phyloP scores from a whole-genome alignment of 1,139 yeast genomes.

The Pichiaceae sp. region DNA sequence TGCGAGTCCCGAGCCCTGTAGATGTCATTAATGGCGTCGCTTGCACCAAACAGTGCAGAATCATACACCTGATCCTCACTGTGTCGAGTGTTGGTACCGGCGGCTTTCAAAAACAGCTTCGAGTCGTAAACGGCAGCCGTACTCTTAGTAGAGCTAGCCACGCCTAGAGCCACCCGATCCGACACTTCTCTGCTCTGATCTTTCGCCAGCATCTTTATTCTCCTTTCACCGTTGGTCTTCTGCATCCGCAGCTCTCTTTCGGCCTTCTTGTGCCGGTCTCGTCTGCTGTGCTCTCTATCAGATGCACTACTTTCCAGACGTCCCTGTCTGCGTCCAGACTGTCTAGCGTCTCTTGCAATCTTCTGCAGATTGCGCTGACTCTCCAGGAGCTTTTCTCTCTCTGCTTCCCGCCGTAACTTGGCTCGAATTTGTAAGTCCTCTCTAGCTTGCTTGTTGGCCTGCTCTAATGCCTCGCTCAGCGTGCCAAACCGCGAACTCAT shows the following conservation, averaged over 20 bases:
- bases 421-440: conserved; percentile 58
- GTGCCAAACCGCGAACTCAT: conserved; percentile 56
- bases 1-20: conserved; percentile 31
- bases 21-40: conserved; percentile 40
- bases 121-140: conserved; percentile 34
- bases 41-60: conserved; percentile 43
- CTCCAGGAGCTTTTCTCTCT: conserved; percentile 46
- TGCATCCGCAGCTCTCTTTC: conserved; percentile 36
- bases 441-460: conserved; percentile 69
- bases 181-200: conserved; percentile 44
- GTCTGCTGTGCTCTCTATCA: conserved; percentile 32
- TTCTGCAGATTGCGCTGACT: conserved; percentile 52
- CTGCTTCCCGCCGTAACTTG: conserved; percentile 44
- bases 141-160: conserved; percentile 23
- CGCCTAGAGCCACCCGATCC: conserved; percentile 45
- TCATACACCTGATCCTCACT: conserved; percentile 46
- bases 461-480: conserved; percentile 63
- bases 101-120: conserved; percentile 39
- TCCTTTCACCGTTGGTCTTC: conserved; percentile 37
- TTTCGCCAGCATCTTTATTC: conserved; percentile 33
- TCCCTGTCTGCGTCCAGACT: conserved; percentile 4
- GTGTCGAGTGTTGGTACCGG: conserved; percentile 29
- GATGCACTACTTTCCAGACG: conserved; percentile 19
- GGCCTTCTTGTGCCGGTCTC: conserved; percentile 36
- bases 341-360: conserved; percentile 51